Conservation (phyloP, 352 stramenopile genomes). For the Aphanomyces cochlioides region DNA sequence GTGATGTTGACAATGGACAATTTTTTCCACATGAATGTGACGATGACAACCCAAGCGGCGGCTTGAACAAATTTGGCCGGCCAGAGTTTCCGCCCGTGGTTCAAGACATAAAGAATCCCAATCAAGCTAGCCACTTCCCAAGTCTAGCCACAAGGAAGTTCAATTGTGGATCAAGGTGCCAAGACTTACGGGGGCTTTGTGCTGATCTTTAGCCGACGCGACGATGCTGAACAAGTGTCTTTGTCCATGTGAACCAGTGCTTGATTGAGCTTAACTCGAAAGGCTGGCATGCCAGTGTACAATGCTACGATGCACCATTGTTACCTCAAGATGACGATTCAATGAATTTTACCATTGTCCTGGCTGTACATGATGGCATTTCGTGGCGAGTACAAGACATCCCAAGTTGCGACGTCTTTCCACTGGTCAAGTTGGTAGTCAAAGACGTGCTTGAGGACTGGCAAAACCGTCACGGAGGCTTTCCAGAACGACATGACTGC, state of each 20-base stretch:
- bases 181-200: not conserved
- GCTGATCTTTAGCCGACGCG: conserved; percentile 44
- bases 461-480: conserved; percentile 40
- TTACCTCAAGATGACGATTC: not conserved
- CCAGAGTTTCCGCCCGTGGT: too few relatives aligned
- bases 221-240: conserved; percentile 62
- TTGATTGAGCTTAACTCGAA: conserved; percentile 50
- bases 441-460: conserved; percentile 41
- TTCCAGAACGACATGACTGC: conserved; percentile 45
- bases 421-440: conserved; percentile 63
- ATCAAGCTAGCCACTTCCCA: too few relatives aligned
- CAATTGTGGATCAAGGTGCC: too few relatives aligned
- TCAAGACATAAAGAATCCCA: too few relatives aligned
- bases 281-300: conserved; percentile 47
- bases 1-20: not conserved
- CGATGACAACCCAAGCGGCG: too few relatives aligned
- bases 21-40: too few relatives aligned
- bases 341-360: conserved; percentile 19
- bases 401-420: conserved; percentile 29
- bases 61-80: too few relatives aligned
- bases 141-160: too few relatives aligned
- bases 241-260: conserved; percentile 42
- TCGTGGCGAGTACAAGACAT: conserved; percentile 20
- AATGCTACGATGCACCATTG: conserved; percentile 35
- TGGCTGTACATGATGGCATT: conserved; percentile 36